Conservation (phyloP, 2,329 filamentous ascomycete genomes). For the Alternaria ventricosa region DNA sequence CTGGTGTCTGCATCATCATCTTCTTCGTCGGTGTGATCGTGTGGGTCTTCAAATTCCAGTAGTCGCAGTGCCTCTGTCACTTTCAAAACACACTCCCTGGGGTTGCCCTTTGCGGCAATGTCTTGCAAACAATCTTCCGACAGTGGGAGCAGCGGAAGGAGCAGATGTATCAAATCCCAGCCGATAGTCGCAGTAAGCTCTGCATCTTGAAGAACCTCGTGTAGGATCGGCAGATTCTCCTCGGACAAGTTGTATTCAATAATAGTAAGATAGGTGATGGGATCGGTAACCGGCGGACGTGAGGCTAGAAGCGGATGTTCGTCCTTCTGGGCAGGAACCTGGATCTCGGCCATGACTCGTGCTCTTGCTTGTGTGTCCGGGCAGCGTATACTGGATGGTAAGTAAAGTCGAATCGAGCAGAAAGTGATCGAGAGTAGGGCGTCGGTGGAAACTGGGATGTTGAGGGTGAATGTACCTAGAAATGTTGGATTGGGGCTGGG, state of each 20-base stretch:
- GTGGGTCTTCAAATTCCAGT: constrained; percentile 57
- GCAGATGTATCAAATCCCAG: constrained; percentile 81
- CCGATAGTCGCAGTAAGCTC: constrained; percentile 77
- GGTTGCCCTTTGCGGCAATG: constrained; percentile 78
- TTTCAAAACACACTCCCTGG: constrained; percentile 81
- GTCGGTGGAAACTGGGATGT: neutral
- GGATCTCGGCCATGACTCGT: constrained; percentile 40
- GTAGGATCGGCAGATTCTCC: constrained; percentile 70
- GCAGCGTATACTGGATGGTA: neutral
- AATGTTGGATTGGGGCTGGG: constrained; percentile 5
- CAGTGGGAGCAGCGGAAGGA: constrained; percentile 69
- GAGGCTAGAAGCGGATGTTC: constrained; percentile 63
- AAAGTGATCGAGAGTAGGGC: neutral
- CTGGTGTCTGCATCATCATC: constrained; percentile 36
- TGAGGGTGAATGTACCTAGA: constrained; percentile 8
- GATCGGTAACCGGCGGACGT: constrained; percentile 68
- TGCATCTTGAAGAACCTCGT: constrained; percentile 72
- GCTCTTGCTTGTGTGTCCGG: neutral
- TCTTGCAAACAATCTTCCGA: constrained; percentile 76
- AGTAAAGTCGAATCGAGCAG: neutral
- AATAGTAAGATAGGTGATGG: constrained; percentile 79
- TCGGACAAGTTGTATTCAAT: constrained; percentile 74
- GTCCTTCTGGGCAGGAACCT: constrained; percentile 26
- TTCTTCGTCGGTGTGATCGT: constrained; percentile 62
- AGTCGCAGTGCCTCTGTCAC: constrained; percentile 74